phyloP scores from a whole-genome alignment of 2,329 filamentous ascomycete species.

The Thermoascus crustaceus region DNA sequence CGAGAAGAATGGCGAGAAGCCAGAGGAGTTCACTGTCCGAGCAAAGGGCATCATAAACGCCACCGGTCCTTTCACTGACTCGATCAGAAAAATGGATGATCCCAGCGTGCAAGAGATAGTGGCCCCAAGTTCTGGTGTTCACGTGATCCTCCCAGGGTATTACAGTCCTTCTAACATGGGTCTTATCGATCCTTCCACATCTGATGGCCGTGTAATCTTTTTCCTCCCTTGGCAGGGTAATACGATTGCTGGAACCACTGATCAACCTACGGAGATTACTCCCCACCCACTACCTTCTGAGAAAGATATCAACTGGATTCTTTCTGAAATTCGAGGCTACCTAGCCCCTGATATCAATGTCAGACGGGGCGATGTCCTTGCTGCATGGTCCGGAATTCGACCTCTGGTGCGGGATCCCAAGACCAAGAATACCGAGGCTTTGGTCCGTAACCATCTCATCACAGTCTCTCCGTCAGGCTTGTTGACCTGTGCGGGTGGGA shows the following conservation, averaged over 20 bases:
- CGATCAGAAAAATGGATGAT: constrained; percentile 79
- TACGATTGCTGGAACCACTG: constrained; percentile 83
- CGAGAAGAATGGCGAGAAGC: constrained; percentile 54
- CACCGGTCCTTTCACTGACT: constrained; percentile 79
- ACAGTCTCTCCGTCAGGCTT: constrained; percentile 71
- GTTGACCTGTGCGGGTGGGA: constrained; percentile 77
- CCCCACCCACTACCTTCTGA: constrained; percentile 70
- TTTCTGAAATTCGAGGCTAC: constrained; percentile 74
- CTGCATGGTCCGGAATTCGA: constrained; percentile 82
- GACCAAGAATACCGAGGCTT: constrained; percentile 74
- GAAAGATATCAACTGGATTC: constrained; percentile 80
- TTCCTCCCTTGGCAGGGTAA: constrained; percentile 91
- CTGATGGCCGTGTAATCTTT: constrained; percentile 84
- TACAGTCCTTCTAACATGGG: constrained; percentile 82
- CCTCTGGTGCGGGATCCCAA: constrained; percentile 81
- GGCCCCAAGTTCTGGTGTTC: constrained; percentile 74
- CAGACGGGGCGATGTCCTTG: constrained; percentile 76
- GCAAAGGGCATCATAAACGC: constrained; percentile 82
- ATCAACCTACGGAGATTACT: constrained; percentile 64
- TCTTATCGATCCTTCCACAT: constrained; percentile 76
- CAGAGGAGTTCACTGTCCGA: constrained; percentile 60
- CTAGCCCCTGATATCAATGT: constrained; percentile 78
- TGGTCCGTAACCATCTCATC: constrained; percentile 80
- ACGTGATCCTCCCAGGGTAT: constrained; percentile 80
- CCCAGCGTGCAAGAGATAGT: constrained; percentile 66